phyloP scores from a whole-genome alignment of 257 asterid genomes.

The Salvia miltiorrhiza region DNA sequence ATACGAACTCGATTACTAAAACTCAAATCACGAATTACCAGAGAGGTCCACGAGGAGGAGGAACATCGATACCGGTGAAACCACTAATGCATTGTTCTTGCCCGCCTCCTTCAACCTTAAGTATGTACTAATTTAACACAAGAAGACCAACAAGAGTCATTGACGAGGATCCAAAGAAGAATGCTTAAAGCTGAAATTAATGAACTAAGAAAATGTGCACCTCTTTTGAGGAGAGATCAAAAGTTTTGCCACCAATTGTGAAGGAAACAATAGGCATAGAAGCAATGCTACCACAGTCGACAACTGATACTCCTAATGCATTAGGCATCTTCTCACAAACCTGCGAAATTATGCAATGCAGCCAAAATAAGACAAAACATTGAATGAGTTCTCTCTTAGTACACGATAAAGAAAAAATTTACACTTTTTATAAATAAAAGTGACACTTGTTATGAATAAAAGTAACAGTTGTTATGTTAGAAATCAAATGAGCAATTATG shows the following conservation, averaged over 20 bases:
- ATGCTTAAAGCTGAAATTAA: neutral
- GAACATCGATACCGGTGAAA: conserved; percentile 67
- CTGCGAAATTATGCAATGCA: conserved; percentile 28
- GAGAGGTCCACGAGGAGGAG: conserved; percentile 96
- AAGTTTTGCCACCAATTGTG: conserved; percentile 69
- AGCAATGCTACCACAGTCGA: conserved; percentile 58
- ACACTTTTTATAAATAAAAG: no score
- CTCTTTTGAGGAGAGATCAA: conserved; percentile 70
- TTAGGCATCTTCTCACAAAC: conserved; percentile 79
- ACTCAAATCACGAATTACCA: conserved; percentile 38
- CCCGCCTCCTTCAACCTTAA: conserved; percentile 77
- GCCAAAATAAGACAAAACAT: neutral
- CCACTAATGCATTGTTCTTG: conserved; percentile 84
- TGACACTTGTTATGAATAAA: no score
- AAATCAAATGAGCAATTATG: no score
- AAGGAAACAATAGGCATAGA: conserved; percentile 81
- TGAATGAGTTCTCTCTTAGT: no score
- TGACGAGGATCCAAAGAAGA: neutral
- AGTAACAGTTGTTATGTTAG: no score
- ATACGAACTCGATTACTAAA: neutral
- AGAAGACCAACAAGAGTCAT: neutral
- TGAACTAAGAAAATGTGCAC: conserved; percentile 30
- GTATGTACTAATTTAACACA: conserved; percentile 57
- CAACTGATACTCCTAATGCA: conserved; percentile 75
- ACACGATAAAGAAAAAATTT: no score